These are phyloP conservation scores for Endothia cerciana DNA, from an alignment of 2,329 filamentous ascomycete species.

Conservation along the genomic window DNA sequence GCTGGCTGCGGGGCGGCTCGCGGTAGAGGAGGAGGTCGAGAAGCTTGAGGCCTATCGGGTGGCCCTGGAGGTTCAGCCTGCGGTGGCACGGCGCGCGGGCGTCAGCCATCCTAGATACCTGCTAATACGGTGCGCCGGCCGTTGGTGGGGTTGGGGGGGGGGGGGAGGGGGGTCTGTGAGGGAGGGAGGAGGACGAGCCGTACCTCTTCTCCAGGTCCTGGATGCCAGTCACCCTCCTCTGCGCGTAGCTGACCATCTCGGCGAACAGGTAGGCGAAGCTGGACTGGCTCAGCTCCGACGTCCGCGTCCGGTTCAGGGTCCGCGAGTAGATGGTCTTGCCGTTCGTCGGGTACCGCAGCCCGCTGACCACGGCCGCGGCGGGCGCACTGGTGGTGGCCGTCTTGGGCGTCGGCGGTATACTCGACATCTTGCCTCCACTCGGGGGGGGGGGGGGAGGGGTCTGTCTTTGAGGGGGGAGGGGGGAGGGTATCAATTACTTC, in stretches of 20 bases:
- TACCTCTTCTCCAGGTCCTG: constrained; percentile 91
- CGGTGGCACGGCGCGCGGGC: too few relatives aligned
- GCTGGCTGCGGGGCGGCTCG: constrained; percentile 69
- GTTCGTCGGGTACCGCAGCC: constrained; percentile 85
- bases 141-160: not conserved
- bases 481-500: not conserved
- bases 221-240: constrained; percentile 86
- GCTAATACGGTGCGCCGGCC: too few relatives aligned
- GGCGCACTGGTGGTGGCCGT: constrained; percentile 39
- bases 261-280: constrained; percentile 96
- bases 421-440: constrained; percentile 47
- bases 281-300: constrained; percentile 85
- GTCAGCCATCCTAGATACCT: not conserved
- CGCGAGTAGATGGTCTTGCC: constrained; percentile 99
- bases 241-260: constrained; percentile 96
- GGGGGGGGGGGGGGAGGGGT: not conserved
- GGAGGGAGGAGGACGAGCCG: constrained; percentile 30
- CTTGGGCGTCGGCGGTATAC: constrained; percentile 53
- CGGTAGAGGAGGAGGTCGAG: constrained; percentile 94
- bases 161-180: constrained; percentile 8
- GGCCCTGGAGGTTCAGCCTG: constrained; percentile 88
- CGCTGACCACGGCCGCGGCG: constrained; percentile 36
- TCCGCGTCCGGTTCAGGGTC: constrained; percentile 86
- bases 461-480: not conserved
- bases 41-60: constrained; percentile 89